Conservation (phyloP, 2,329 filamentous ascomycete genomes). For the Claviceps citrina region DNA sequence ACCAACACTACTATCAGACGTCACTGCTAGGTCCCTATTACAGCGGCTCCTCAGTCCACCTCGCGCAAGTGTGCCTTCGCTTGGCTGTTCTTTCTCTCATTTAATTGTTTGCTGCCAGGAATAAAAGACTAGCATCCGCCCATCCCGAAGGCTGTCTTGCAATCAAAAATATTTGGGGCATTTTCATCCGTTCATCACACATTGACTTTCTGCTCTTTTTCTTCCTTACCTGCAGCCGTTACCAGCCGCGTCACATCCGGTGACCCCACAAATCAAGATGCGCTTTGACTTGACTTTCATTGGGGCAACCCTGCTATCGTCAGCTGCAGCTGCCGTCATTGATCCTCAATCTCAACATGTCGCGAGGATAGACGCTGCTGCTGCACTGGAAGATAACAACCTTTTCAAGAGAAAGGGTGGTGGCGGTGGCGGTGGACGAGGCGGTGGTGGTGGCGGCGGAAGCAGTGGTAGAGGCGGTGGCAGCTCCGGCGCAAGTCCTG, state of each 20-base stretch:
- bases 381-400: conserved; percentile 22
- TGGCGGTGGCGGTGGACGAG: conserved; percentile 36
- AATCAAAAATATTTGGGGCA: too few relatives aligned
- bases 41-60: too few relatives aligned
- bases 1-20: too few relatives aligned
- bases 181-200: too few relatives aligned
- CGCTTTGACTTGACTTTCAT: conserved; percentile 7
- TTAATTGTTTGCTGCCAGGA: too few relatives aligned
- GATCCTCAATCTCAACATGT: conserved; percentile 9
- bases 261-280: conserved; percentile 5
- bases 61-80: too few relatives aligned
- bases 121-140: too few relatives aligned
- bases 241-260: neutral
- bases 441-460: conserved; percentile 19
- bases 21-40: too few relatives aligned
- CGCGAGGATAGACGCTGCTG: conserved; percentile 11
- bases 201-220: neutral
- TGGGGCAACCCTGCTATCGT: conserved; percentile 3
- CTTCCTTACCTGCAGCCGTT: neutral
- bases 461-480: conserved; percentile 8
- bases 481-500: conserved; percentile 7
- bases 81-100: too few relatives aligned
- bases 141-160: too few relatives aligned
- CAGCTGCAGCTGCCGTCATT: conserved; percentile 5
- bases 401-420: conserved; percentile 43